Evolutionary conservation across 2,329 filamentous ascomycete genomes (phyloP).

Genomic region (Colletotrichum somersetense): DNA sequence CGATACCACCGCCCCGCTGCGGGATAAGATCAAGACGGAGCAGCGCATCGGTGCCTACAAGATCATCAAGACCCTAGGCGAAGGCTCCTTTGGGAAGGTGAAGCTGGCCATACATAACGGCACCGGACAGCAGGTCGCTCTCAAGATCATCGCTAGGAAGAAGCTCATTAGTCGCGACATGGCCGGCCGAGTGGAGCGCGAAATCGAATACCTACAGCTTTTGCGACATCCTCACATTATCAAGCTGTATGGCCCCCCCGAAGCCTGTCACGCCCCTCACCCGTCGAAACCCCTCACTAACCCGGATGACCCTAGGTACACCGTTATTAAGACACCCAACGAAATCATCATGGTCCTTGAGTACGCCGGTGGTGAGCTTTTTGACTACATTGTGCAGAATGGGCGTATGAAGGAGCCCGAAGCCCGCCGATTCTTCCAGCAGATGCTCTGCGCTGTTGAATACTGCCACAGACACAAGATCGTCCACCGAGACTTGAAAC

Average conservation of each 20-base stretch:
- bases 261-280: background rate
- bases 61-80: slow-evolving; percentile 89
- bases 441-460: slow-evolving; percentile 98
- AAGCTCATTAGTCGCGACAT: slow-evolving; percentile 98
- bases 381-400: slow-evolving; percentile 97
- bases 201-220: slow-evolving; percentile 97
- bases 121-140: slow-evolving; percentile 93
- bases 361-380: slow-evolving; percentile 95
- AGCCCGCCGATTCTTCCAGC: slow-evolving; percentile 98
- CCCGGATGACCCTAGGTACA: slow-evolving; percentile 72
- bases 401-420: slow-evolving; percentile 91
- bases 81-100: slow-evolving; percentile 98
- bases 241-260: slow-evolving; percentile 79
- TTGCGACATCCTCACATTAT: slow-evolving; percentile 98
- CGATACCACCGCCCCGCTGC: slow-evolving; percentile 44
- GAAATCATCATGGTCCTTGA: slow-evolving; percentile 99
- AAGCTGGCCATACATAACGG: slow-evolving; percentile 94
- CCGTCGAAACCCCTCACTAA: slow-evolving; percentile 9
- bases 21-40: slow-evolving; percentile 72
- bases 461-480: slow-evolving; percentile 99
- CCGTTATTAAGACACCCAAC: slow-evolving; percentile 92
- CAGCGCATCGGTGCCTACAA: slow-evolving; percentile 93
- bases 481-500: slow-evolving; percentile 96
- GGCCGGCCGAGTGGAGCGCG: slow-evolving; percentile 95
- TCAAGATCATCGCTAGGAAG: slow-evolving; percentile 97